Conservation (phyloP, 179 eudicot species). For the Camellia oleifera region DNA sequence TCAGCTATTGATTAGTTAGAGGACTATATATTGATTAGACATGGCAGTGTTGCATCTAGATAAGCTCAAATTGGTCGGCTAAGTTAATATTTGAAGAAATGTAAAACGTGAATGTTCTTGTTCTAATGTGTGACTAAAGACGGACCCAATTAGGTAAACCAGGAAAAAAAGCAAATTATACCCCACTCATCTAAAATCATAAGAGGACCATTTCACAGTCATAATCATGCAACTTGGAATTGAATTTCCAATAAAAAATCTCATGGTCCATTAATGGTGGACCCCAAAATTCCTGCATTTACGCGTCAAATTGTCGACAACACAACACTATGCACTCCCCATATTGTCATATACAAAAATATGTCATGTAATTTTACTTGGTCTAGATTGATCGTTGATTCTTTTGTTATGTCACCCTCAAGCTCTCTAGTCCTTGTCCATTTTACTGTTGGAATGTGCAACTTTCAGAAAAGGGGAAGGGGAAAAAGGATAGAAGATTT, state of each 20-base stretch:
- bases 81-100: slow-evolving; percentile 17
- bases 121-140: not conserved
- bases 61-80: slow-evolving; percentile 1
- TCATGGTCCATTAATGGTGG: slow-evolving; percentile 28
- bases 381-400: slow-evolving; percentile 18
- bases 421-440: slow-evolving; percentile 26
- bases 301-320: slow-evolving; percentile 12
- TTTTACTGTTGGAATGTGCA: slow-evolving; percentile 25
- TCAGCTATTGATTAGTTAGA: not conserved
- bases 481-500: slow-evolving; percentile 15
- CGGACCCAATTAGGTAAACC: not conserved
- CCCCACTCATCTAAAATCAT: not conserved
- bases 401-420: slow-evolving; percentile 21
- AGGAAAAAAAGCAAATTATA: not conserved
- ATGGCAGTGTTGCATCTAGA: slow-evolving; percentile 10
- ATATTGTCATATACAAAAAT: not conserved
- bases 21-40: not conserved
- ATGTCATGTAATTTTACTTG: slow-evolving; percentile 12
- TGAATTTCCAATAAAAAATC: slow-evolving; percentile 13
- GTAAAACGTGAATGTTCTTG: slow-evolving; percentile 11
- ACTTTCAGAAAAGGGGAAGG: slow-evolving; percentile 15
- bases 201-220: slow-evolving; percentile 25
- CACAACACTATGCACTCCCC: slow-evolving; percentile 18
- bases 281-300: slow-evolving; percentile 13
- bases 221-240: slow-evolving; percentile 20